A percentile compares a stretch with the other conserved stretches of the same genome.
Conservation (phyloP, 2,329 filamentous ascomycete genomes). For the Aureobasidium melanogenum region DNA sequence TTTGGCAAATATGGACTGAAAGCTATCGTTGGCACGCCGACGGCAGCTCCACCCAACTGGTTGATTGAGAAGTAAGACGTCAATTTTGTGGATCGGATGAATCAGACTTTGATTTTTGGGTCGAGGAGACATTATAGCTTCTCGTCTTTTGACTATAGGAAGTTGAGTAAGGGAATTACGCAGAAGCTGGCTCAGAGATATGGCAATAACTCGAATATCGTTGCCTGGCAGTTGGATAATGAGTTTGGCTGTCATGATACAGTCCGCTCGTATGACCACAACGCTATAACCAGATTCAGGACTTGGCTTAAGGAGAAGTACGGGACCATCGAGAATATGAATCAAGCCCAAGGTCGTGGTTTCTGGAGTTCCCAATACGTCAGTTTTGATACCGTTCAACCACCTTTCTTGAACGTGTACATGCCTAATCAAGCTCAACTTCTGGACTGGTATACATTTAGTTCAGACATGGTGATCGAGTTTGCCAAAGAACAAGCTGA, state of each 20-base stretch:
- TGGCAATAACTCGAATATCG: slow-evolving; percentile 17
- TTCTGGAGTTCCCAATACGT: slow-evolving; percentile 21
- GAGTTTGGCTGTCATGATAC: slow-evolving; percentile 22
- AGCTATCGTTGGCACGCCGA: slow-evolving; percentile 19
- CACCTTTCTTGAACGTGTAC: slow-evolving; percentile 19
- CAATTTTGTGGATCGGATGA: slow-evolving; percentile 19
- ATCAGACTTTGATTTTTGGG: slow-evolving; percentile 18
- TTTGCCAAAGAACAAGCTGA: slow-evolving; percentile 19
- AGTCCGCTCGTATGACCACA: slow-evolving; percentile 18
- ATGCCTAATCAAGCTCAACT: slow-evolving; percentile 20
- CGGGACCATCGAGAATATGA: slow-evolving; percentile 19
- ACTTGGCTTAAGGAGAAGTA: slow-evolving; percentile 20
- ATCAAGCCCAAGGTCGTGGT: slow-evolving; percentile 18
- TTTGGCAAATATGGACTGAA: slow-evolving; percentile 17
- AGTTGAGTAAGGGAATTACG: slow-evolving; percentile 19
- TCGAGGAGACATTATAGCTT: slow-evolving; percentile 19
- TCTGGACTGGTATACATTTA: slow-evolving; percentile 20
- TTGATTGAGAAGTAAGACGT: slow-evolving; percentile 18
- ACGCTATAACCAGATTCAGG: slow-evolving; percentile 19
- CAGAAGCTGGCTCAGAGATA: slow-evolving; percentile 18
- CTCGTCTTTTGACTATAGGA: slow-evolving; percentile 20
- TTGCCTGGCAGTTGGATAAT: slow-evolving; percentile 20
- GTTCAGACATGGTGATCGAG: slow-evolving; percentile 20
- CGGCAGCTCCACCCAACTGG: slow-evolving; percentile 20
- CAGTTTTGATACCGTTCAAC: slow-evolving; percentile 18